phyloP scores from a whole-genome alignment of 2,329 filamentous ascomycete genomes.

The Monilinia vaccinii-corymbosi region DNA sequence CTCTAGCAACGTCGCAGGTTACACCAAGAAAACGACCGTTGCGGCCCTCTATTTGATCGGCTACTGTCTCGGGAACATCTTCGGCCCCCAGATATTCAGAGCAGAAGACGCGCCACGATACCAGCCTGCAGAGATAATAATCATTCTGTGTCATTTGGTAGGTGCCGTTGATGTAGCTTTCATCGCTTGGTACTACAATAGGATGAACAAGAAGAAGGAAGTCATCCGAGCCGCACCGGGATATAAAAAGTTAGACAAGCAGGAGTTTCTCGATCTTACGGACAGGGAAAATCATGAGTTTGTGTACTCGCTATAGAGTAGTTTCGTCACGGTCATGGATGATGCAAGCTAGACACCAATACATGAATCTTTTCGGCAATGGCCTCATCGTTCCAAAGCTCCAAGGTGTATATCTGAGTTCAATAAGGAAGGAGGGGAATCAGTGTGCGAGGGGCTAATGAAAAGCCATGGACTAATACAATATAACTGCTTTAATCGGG shows the following conservation, averaged over 20 bases:
- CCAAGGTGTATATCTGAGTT: neutral
- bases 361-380: neutral
- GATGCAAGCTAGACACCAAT: neutral
- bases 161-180: slow-evolving; percentile 19
- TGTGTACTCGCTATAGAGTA: slow-evolving; percentile 27
- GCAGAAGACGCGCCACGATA: slow-evolving; percentile 39
- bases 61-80: slow-evolving; percentile 46
- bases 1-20: slow-evolving; percentile 37
- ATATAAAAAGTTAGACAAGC: slow-evolving; percentile 24
- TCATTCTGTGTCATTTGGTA: slow-evolving; percentile 32
- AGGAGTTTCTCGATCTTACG: slow-evolving; percentile 29
- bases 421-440: neutral
- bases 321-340: neutral
- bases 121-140: slow-evolving; percentile 33
- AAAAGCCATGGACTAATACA: neutral
- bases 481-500: neutral
- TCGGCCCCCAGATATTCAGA: slow-evolving; percentile 34
- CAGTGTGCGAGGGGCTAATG: neutral
- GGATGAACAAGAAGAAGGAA: slow-evolving; percentile 24
- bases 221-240: slow-evolving; percentile 17
- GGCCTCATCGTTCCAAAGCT: neutral
- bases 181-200: slow-evolving; percentile 22
- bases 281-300: slow-evolving; percentile 29
- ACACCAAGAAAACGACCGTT: slow-evolving; percentile 41
- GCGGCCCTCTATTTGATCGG: slow-evolving; percentile 37